A percentile compares a stretch with the other conserved stretches of the same genome.
These are phyloP conservation scores for Pythium scleroteichum DNA, from an alignment of 352 stramenopile genomes.

Conservation along the genomic window DNA sequence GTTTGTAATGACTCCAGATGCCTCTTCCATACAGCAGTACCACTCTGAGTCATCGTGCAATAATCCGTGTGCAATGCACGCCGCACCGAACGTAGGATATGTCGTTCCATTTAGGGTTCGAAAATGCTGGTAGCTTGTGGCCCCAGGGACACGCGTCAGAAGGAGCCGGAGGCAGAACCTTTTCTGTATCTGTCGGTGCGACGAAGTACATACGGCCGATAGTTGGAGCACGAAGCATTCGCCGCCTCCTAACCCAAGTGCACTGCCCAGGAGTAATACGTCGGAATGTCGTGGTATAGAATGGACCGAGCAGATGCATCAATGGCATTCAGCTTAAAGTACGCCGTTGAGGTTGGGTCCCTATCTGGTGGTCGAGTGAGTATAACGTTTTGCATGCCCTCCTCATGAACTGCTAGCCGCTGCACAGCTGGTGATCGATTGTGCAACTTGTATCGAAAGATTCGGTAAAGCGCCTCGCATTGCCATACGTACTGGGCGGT, in stretches of 20 bases:
- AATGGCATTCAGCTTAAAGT: not conserved
- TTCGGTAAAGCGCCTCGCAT: conserved; percentile 28
- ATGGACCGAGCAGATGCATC: not conserved
- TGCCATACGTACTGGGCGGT: conserved; percentile 32
- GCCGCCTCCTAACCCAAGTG: not conserved
- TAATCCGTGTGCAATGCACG: not conserved
- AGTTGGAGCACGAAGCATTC: not conserved
- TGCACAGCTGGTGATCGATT: conserved; percentile 6
- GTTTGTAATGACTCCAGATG: not conserved
- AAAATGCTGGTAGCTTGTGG: not conserved
- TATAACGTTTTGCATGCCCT: conserved; percentile 7
- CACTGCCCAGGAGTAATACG: not conserved
- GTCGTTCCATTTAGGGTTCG: not conserved
- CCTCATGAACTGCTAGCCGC: conserved; percentile 1
- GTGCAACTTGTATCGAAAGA: conserved; percentile 21
- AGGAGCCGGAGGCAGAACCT: not conserved
- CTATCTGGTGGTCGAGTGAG: not conserved
- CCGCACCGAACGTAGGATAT: not conserved
- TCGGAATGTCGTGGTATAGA: conserved; percentile 7
- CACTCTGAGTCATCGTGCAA: conserved; percentile 3
- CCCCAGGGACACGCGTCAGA: not conserved
- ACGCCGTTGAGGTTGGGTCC: not conserved
- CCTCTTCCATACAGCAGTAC: conserved; percentile 5
- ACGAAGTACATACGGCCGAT: conserved; percentile 11
- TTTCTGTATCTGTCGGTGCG: not conserved